Percentiles rank a stretch among this genome's conserved stretches.
Conservation (phyloP, 1,139 yeast species). For the Geotrichum bryndzae region DNA sequence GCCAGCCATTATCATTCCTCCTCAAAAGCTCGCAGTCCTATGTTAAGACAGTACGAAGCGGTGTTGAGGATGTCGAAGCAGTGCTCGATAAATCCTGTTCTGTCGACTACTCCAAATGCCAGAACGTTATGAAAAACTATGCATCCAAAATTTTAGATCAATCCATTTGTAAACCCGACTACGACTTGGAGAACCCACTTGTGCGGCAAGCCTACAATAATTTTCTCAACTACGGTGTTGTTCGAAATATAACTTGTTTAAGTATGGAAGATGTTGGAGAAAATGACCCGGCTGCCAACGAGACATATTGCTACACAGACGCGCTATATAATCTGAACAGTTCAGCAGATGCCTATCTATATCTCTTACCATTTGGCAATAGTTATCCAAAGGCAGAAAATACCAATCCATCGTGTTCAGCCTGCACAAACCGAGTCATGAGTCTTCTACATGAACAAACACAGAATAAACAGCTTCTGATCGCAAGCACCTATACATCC, state of each 20-base stretch:
- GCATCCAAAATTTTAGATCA: constrained; percentile 21
- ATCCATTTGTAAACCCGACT: constrained; percentile 25
- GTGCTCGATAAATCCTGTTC: constrained; percentile 29
- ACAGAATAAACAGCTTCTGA: constrained; percentile 23
- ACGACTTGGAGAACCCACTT: constrained; percentile 27
- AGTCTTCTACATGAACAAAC: constrained; percentile 27
- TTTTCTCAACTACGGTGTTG: constrained; percentile 27
- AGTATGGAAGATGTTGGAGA: constrained; percentile 10
- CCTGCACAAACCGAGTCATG: constrained; percentile 29
- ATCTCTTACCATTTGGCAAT: constrained; percentile 31
- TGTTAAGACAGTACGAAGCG: constrained; percentile 26
- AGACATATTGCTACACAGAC: constrained; percentile 30
- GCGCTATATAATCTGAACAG: constrained; percentile 26
- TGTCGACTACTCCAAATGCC: constrained; percentile 25
- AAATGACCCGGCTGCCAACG: not conserved
- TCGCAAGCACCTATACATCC: constrained; percentile 28
- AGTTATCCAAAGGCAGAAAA: constrained; percentile 23
- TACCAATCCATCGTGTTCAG: constrained; percentile 26
- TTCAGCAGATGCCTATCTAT: constrained; percentile 31
- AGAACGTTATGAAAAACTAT: constrained; percentile 25
- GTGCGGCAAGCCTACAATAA: constrained; percentile 31
- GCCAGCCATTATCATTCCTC: constrained; percentile 33
- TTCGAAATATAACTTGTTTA: constrained; percentile 31
- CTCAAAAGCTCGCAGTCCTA: constrained; percentile 32
- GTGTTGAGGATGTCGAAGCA: constrained; percentile 25